Percentiles rank a stretch among this genome's conserved stretches.
phyloP scores from a whole-genome alignment of 202 grass and related monocot genomes.

The Bolboschoenoplectus hybrid region DNA sequence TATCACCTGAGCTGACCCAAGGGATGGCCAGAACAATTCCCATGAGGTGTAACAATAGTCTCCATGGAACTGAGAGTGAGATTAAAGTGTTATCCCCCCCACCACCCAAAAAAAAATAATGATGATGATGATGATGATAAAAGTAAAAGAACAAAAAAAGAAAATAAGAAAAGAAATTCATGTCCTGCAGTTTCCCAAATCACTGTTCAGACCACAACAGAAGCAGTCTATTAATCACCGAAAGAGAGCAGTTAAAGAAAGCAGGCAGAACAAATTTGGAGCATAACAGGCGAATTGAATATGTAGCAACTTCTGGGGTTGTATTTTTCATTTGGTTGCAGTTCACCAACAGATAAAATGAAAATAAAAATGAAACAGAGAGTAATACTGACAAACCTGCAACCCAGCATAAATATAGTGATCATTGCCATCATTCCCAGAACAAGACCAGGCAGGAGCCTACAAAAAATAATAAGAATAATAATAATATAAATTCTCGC shows the following conservation, averaged over 20 bases:
- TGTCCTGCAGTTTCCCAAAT: background rate
- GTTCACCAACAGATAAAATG: slow-evolving; percentile 25
- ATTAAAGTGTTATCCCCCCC: background rate
- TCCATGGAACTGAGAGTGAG: background rate
- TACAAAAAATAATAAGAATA: slow-evolving; percentile 33
- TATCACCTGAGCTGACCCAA: background rate
- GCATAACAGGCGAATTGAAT: background rate
- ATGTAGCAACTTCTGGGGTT: background rate
- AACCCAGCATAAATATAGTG: slow-evolving; percentile 78
- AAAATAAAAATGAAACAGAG: slow-evolving; percentile 30
- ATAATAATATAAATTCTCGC: no score
- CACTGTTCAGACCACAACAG: background rate
- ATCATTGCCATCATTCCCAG: slow-evolving; percentile 52
- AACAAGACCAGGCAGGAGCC: slow-evolving; percentile 91
- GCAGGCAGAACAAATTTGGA: background rate
- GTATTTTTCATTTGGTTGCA: background rate
- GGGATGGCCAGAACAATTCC: background rate
- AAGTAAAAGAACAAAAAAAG: no score
- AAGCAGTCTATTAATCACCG: background rate
- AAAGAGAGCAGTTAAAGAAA: background rate
- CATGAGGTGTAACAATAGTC: background rate
- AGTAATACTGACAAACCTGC: slow-evolving; percentile 54
- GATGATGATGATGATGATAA: no score
- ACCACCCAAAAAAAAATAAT: background rate
- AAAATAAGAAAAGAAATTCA: no score